Base-by-base conservation (phyloP, 345 rosid species). In the Euphorbia tirucalli region DNA sequence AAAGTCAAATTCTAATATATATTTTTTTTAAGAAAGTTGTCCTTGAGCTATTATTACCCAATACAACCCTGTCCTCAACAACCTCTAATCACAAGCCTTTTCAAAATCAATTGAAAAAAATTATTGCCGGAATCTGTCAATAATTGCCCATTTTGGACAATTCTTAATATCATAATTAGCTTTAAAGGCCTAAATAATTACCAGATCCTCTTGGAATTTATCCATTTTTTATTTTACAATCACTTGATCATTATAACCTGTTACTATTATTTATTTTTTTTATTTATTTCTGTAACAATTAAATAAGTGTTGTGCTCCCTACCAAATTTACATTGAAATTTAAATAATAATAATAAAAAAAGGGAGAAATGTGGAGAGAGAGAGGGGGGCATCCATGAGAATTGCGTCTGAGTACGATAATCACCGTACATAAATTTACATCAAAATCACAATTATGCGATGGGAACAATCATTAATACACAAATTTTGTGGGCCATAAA, bases 161-260 rank as follows among this genome's bases (percentile, higher is more conserved):
- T 7, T 10, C 27, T 49, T 4, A 24, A 15, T 4, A 41, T 24
- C 30, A 46, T 71, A 35, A 71, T 70, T 69, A 28, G 30, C 78
- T 57, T 74, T 73, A 83, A 57, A 41, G 15, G 18, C 61, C 39
- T 43, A 66, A 49, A 65, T 70, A 75, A 81, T 75, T 61, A 62
- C 39, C 22, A 44, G 28, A 71, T 72, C 60, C 73, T 48, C 67
- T 67, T 19, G 44, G 65, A 30, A 71, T 74, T 71, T 13, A n/a
- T n/a, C n/a, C n/a, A 70, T 24, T 18, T 43, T 1, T 25, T 5
- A 21, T 46, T 44, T 69, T 61, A 35, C 48, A n/a, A 35, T 74
- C 21, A 24, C 11, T 71, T 57, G 55, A 18, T 52, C 19, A 59
- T n/a, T n/a, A n/a, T n/a, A n/a, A n/a, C n/a, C n/a, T n/a, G n/a